Percentiles rank a stretch among this genome's conserved stretches.
Conservation (phyloP, 306 rosid genomes). For the Malus orientalis region DNA sequence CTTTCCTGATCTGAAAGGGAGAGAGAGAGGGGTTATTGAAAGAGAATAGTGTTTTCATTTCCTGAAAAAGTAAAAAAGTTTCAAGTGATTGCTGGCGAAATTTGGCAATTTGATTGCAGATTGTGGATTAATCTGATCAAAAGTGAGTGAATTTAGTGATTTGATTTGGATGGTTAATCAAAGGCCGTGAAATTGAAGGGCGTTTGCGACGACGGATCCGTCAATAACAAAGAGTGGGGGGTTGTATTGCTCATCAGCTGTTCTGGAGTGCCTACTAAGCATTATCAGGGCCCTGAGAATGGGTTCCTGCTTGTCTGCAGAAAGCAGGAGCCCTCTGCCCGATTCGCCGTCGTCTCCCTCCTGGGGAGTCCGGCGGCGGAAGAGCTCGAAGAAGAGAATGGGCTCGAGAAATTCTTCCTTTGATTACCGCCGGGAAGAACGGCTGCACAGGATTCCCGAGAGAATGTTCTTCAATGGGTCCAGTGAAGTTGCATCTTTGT, state of each 20-base stretch:
- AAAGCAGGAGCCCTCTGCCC: slow-evolving; percentile 88
- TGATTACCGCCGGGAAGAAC: slow-evolving; percentile 64
- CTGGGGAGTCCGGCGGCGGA: slow-evolving; percentile 28
- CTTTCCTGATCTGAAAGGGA: slow-evolving; percentile 1
- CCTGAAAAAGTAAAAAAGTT: neutral
- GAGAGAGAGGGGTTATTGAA: neutral
- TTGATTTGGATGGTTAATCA: neutral
- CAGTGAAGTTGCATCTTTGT: slow-evolving; percentile 62
- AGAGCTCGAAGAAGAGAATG: slow-evolving; percentile 30
- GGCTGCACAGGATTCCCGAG: slow-evolving; percentile 64
- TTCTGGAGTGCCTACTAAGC: slow-evolving; percentile 81
- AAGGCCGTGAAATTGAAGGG: neutral
- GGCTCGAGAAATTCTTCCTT: slow-evolving; percentile 59
- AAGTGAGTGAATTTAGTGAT: neutral
- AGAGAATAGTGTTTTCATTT: neutral
- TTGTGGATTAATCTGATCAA: neutral
- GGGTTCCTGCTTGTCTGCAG: slow-evolving; percentile 99
- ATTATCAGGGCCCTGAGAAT: slow-evolving; percentile 90
- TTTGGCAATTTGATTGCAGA: neutral
- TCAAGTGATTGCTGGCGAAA: neutral
- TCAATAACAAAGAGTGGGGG: slow-evolving; percentile 38
- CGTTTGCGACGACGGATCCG: slow-evolving; percentile 53
- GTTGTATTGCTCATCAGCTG: slow-evolving; percentile 39
- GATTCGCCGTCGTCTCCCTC: slow-evolving; percentile 46
- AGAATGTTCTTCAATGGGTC: slow-evolving; percentile 76